Conservation (phyloP, 2,329 filamentous ascomycete genomes). For the Hypoxylon sp. region DNA sequence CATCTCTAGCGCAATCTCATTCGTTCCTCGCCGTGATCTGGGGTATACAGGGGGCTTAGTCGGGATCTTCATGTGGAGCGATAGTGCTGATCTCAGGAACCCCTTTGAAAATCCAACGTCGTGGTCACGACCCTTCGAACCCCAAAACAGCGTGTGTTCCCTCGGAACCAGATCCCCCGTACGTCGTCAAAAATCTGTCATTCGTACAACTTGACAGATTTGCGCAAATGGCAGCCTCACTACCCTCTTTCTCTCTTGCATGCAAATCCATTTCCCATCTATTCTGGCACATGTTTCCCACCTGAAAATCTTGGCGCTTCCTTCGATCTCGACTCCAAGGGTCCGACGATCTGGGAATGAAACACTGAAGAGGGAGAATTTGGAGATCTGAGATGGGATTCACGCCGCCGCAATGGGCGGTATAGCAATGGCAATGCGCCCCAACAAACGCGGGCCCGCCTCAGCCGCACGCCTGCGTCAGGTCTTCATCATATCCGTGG, state of each 20-base stretch:
- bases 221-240: conserved; percentile 17
- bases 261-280: neutral
- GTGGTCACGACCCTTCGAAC: neutral
- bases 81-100: conserved; percentile 20
- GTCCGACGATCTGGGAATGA: neutral
- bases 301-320: neutral
- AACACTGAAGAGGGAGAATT: neutral
- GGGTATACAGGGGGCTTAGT: conserved; percentile 25
- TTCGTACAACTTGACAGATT: conserved; percentile 35
- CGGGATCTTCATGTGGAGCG: conserved; percentile 16
- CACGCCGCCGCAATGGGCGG: conserved; percentile 17
- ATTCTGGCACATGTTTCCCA: conserved; percentile 4
- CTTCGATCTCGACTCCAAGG: neutral
- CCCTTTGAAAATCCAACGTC: conserved; percentile 18
- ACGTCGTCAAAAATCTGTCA: conserved; percentile 7
- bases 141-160: conserved; percentile 12
- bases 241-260: neutral
- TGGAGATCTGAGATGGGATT: conserved; percentile 30
- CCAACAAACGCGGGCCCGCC: conserved; percentile 32
- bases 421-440: conserved; percentile 27
- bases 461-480: conserved; percentile 48
- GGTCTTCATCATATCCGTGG: conserved; percentile 48
- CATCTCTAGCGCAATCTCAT: neutral
- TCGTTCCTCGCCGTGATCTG: conserved; percentile 25
- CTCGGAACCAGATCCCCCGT: conserved; percentile 44